phyloP scores from a whole-genome alignment of 2,329 filamentous ascomycete species.

The Phymatotrichopsis omnivora region DNA sequence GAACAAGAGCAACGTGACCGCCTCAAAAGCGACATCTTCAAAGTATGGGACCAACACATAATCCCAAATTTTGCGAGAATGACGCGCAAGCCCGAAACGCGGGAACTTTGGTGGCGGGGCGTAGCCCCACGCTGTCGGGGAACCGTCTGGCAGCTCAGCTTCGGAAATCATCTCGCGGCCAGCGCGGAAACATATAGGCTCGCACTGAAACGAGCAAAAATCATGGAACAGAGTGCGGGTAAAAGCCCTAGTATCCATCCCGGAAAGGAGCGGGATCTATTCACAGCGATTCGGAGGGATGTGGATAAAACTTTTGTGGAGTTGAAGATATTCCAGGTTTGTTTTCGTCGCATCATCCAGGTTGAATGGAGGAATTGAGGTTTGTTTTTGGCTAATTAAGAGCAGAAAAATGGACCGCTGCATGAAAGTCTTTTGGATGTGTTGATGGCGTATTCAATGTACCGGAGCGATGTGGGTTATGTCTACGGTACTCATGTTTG shows the following conservation, averaged over 20 bases:
- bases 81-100: conserved; percentile 56
- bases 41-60: conserved; percentile 66
- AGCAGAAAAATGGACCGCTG: conserved; percentile 44
- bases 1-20: conserved; percentile 38
- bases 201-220: conserved; percentile 56
- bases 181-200: conserved; percentile 58
- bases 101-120: conserved; percentile 75
- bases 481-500: conserved; percentile 63
- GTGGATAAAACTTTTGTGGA: conserved; percentile 59
- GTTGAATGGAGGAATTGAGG: too few species aligned
- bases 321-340: conserved; percentile 59
- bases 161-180: conserved; percentile 63
- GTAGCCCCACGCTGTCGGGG: conserved; percentile 61
- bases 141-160: conserved; percentile 57
- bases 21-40: conserved; percentile 41
- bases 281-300: conserved; percentile 54
- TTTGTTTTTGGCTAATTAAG: conserved; percentile 6
- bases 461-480: conserved; percentile 71
- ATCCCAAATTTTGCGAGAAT: conserved; percentile 65
- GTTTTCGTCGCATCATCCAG: conserved; percentile 22
- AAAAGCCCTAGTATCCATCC: conserved; percentile 37
- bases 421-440: conserved; percentile 60
- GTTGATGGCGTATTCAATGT: conserved; percentile 69
- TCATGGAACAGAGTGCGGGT: conserved; percentile 49
- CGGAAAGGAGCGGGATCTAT: conserved; percentile 41